Percentiles rank a stretch among this genome's conserved stretches.
Evolutionary conservation across 2,329 filamentous ascomycete genomes (phyloP).

Genomic region (Fusarium ambrosium): DNA sequence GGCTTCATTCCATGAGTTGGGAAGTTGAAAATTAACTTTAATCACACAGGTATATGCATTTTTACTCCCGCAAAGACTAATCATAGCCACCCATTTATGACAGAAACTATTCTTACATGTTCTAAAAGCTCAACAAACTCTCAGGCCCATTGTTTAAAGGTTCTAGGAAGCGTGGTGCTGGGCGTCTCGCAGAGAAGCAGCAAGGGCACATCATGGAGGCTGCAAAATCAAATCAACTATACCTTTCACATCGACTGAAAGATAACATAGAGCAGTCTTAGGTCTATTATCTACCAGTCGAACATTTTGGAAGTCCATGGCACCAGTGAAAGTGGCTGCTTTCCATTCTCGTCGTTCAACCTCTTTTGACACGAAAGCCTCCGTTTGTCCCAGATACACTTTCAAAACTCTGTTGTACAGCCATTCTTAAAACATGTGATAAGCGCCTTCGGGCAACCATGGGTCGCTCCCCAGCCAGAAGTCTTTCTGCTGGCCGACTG

Average conservation of each 20-base stretch:
- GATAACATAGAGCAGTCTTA: accelerated
- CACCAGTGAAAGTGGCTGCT: background rate
- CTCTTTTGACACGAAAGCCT: background rate
- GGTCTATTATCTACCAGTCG: background rate
- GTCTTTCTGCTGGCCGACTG: background rate
- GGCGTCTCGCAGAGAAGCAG: background rate
- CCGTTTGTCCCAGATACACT: background rate
- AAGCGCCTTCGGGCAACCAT: background rate
- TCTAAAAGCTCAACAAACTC: background rate
- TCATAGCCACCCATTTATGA: background rate
- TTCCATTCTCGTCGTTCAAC: background rate
- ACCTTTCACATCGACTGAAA: background rate
- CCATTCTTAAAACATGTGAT: background rate
- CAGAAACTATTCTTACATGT: background rate
- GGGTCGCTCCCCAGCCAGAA: background rate
- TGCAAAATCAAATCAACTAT: background rate
- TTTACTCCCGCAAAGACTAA: background rate
- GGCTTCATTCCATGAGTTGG: background rate
- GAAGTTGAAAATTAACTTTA: background rate
- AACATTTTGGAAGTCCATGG: background rate
- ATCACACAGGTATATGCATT: background rate
- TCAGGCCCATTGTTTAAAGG: background rate
- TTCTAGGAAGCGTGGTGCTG: background rate
- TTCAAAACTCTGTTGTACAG: background rate
- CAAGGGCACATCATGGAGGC: background rate